Evolutionary conservation across 768 basidiomycete genomes (phyloP).

Genomic region (Mycena haematopus): DNA sequence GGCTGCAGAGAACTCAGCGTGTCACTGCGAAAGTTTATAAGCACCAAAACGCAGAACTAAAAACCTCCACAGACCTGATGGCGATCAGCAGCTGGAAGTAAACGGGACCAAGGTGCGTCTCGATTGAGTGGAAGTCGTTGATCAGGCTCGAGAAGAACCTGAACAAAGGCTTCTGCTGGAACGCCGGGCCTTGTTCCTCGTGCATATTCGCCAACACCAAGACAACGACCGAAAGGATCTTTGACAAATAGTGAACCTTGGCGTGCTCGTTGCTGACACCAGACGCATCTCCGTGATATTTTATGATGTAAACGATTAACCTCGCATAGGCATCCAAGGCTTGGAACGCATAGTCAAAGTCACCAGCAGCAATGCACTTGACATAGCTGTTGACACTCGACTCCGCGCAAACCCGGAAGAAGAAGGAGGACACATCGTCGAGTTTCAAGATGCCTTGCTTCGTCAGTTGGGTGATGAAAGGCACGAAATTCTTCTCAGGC

Average conservation of each 20-base stretch:
- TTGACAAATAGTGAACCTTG: constrained; percentile 95
- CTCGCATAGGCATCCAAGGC: constrained; percentile 95
- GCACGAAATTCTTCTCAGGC: constrained; percentile 94
- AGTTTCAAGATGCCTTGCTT: constrained; percentile 96
- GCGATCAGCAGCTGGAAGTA: constrained; percentile 90
- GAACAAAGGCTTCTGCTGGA: constrained; percentile 98
- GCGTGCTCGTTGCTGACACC: constrained; percentile 93
- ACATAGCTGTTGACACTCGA: constrained; percentile 90
- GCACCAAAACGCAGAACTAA: constrained; percentile 17
- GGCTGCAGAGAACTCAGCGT: constrained; percentile 96
- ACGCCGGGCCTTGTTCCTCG: constrained; percentile 88
- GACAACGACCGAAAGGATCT: constrained; percentile 96
- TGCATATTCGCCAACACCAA: constrained; percentile 94
- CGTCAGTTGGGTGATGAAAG: constrained; percentile 95
- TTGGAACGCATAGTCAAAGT: constrained; percentile 83
- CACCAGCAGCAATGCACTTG: constrained; percentile 74
- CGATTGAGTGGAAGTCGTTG: constrained; percentile 89
- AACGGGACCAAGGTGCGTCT: constrained; percentile 82
- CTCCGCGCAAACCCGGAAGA: constrained; percentile 98
- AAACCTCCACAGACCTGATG: constrained; percentile 66
- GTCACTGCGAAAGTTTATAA: constrained; percentile 60
- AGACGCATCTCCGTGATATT: constrained; percentile 96
- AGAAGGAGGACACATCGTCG: constrained; percentile 95
- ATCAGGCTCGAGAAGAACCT: constrained; percentile 97
- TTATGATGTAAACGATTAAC: constrained; percentile 96